These are phyloP conservation scores for Aureobasidium leucospermi DNA, from an alignment of 2,329 filamentous ascomycete species.

Conservation along the genomic window DNA sequence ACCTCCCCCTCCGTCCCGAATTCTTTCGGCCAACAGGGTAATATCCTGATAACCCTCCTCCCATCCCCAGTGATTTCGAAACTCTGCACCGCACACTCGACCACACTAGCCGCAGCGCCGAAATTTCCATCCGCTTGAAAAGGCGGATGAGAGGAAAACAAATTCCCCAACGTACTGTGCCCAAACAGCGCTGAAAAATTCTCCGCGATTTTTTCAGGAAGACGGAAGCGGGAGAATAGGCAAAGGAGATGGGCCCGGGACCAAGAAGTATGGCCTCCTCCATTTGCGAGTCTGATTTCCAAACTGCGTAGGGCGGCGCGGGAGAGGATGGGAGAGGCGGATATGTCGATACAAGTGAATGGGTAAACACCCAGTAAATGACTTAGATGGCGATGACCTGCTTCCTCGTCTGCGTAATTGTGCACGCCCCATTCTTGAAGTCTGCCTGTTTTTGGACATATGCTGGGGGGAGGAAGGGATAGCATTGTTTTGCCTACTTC, in stretches of 20 bases:
- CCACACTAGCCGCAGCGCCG: not conserved
- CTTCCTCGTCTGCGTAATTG: not conserved
- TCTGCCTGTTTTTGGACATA: not conserved
- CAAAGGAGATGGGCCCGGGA: not conserved
- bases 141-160: not conserved
- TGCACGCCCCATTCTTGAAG: not conserved
- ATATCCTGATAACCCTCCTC: not conserved
- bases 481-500: not conserved
- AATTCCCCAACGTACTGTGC: not conserved
- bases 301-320: not conserved
- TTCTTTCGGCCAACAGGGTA: not conserved
- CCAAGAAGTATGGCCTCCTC: not conserved
- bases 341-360: not conserved
- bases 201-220: not conserved
- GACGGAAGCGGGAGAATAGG: not conserved
- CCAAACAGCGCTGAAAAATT: not conserved
- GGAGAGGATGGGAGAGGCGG: not conserved
- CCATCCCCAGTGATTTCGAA: not conserved
- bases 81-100: not conserved
- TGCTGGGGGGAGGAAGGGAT: not conserved
- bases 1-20: not conserved
- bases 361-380: not conserved
- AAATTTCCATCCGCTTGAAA: conserved; percentile 8
- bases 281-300: not conserved
- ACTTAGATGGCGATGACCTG: not conserved